Percentiles rank a stretch among this genome's conserved stretches.
Conservation (phyloP, 2,329 filamentous ascomycete species). For the Fusarium transvaalense region DNA sequence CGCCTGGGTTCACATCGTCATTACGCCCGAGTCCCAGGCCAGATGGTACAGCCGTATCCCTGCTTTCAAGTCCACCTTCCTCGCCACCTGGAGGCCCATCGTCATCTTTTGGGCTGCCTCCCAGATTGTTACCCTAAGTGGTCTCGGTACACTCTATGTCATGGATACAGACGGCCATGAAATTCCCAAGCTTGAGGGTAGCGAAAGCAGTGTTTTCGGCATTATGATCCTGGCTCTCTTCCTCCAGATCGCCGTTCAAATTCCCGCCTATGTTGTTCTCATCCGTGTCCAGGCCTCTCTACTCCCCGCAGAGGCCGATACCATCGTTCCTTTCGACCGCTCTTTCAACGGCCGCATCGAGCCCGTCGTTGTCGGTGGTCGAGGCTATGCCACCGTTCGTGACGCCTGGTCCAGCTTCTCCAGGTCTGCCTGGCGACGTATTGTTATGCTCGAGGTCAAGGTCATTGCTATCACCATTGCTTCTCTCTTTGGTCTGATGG, state of each 20-base stretch:
- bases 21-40: conserved; percentile 74
- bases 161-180: conserved; percentile 58
- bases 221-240: conserved; percentile 62
- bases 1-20: conserved; percentile 88
- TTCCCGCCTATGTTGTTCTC: conserved; percentile 82
- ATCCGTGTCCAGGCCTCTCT: conserved; percentile 89
- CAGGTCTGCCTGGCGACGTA: conserved; percentile 76
- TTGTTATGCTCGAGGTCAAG: conserved; percentile 83
- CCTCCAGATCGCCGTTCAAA: conserved; percentile 72
- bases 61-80: conserved; percentile 71
- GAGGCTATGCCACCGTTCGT: conserved; percentile 75
- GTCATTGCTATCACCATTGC: conserved; percentile 68
- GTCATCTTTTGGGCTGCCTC: conserved; percentile 71
- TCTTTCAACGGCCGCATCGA: conserved; percentile 83
- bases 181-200: conserved; percentile 47
- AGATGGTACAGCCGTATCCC: conserved; percentile 78
- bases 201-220: conserved; percentile 59
- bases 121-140: conserved; percentile 63
- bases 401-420: conserved; percentile 87
- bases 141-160: conserved; percentile 57
- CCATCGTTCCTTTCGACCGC: conserved; percentile 91
- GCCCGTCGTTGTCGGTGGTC: conserved; percentile 79
- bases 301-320: conserved; percentile 82
- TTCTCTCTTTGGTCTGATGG: conserved; percentile 59
- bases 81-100: conserved; percentile 76